Evolutionary conservation across 106 monocot species (phyloP).

Genomic region (Triglochin maritima): DNA sequence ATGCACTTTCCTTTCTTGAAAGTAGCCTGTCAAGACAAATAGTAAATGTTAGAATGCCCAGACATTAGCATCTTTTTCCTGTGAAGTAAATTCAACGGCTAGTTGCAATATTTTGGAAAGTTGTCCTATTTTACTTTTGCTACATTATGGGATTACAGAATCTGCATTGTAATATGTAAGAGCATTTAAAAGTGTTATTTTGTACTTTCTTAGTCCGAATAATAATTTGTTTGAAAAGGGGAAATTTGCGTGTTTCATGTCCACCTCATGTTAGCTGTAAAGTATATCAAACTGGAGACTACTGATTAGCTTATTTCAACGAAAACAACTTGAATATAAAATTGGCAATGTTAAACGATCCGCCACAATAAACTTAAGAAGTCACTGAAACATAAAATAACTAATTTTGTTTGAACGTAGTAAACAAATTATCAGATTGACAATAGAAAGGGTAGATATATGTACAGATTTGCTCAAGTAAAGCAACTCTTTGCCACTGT

Average conservation of each 20-base stretch:
- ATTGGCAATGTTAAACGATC: too few species aligned
- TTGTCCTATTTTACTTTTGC: not conserved
- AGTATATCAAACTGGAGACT: too few species aligned
- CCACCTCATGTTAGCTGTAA: too few species aligned
- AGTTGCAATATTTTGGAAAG: not conserved
- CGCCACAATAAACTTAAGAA: too few species aligned
- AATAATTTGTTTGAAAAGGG: too few species aligned
- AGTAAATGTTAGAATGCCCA: not conserved
- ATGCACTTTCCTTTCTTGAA: slow-evolving; percentile 59
- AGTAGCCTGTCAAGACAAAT: slow-evolving; percentile 32
- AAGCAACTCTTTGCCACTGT: slow-evolving; percentile 52
- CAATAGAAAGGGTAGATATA: not conserved
- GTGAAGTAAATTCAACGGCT: not conserved
- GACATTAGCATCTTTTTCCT: not conserved
- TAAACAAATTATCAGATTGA: not conserved
- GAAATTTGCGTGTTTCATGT: too few species aligned
- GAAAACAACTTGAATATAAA: too few species aligned
- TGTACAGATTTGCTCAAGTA: slow-evolving; percentile 62
- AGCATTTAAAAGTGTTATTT: too few species aligned
- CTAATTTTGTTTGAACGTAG: too few species aligned
- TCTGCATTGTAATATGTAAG: not conserved
- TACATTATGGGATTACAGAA: not conserved
- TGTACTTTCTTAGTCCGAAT: too few species aligned
- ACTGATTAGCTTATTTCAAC: too few species aligned
- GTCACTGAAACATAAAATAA: too few species aligned